phyloP scores from a whole-genome alignment of 2,329 filamentous ascomycete genomes.

The Setomelanomma holmii region DNA sequence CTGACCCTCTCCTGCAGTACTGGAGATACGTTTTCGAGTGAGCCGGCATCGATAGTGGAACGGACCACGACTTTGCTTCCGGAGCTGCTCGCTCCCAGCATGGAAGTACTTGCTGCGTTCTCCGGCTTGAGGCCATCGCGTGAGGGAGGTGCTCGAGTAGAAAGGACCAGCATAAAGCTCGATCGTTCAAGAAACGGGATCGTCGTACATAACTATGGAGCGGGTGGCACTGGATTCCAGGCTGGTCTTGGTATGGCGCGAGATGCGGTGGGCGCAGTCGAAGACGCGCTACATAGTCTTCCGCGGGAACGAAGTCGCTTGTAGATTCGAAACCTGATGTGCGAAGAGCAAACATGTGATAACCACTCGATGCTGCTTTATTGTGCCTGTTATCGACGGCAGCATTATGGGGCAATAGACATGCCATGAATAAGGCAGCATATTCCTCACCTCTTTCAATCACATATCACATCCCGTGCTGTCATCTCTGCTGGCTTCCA shows the following conservation, averaged over 20 bases:
- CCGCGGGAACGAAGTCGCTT: slow-evolving; percentile 2
- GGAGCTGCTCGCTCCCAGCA: slow-evolving; percentile 13
- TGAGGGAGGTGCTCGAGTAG: slow-evolving; percentile 22
- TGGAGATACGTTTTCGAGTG: slow-evolving; percentile 20
- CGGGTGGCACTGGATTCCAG: slow-evolving; percentile 23
- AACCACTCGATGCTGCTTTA: no score
- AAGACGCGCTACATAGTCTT: slow-evolving; percentile 9
- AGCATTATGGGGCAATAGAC: no score
- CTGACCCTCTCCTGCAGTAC: slow-evolving; percentile 6
- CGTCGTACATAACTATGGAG: slow-evolving; percentile 25
- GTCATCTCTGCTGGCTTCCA: slow-evolving; percentile 2
- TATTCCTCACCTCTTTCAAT: no score
- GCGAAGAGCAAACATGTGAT: no score
- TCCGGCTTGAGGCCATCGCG: slow-evolving; percentile 22
- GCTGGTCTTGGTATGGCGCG: slow-evolving; percentile 26
- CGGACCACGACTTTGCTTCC: slow-evolving; percentile 20
- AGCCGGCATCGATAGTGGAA: slow-evolving; percentile 20
- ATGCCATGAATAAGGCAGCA: no score
- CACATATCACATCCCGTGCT: not conserved
- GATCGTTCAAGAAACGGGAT: slow-evolving; percentile 5
- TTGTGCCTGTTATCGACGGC: no score
- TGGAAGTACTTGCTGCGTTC: slow-evolving; percentile 24
- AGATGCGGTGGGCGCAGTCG: slow-evolving; percentile 14
- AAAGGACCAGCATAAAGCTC: slow-evolving; percentile 14
- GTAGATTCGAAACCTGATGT: no score